These are phyloP conservation scores for Ottelia alismoides DNA, from an alignment of 106 monocot species.

Conservation along the genomic window DNA sequence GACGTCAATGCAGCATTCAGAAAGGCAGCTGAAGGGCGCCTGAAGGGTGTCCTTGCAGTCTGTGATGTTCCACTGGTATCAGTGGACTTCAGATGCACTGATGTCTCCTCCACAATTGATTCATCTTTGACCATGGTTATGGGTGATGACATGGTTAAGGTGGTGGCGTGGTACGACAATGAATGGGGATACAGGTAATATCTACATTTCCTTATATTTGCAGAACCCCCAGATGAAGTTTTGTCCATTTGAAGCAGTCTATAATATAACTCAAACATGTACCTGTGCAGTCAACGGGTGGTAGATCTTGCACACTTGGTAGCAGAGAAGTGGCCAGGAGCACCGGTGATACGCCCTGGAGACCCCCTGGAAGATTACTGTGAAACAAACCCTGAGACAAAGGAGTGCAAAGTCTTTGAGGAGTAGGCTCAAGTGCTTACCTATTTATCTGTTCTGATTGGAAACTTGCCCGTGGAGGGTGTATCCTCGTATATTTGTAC, in stretches of 20 bases:
- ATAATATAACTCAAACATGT: neutral
- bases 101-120: constrained; percentile 90
- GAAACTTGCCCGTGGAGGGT: too few species aligned
- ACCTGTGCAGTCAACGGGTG: constrained; percentile 73
- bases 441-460: too few species aligned
- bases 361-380: too few species aligned
- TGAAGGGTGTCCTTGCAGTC: constrained; percentile 72
- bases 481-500: too few species aligned
- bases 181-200: constrained; percentile 98
- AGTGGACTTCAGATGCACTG: constrained; percentile 87
- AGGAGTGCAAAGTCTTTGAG: too few species aligned
- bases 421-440: too few species aligned
- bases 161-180: constrained; percentile 99
- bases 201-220: neutral
- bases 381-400: too few species aligned
- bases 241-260: neutral
- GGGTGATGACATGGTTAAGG: constrained; percentile 99
- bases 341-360: too few species aligned
- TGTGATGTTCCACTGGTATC: constrained; percentile 87
- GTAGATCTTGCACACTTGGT: too few species aligned
- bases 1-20: constrained; percentile 92
- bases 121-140: constrained; percentile 95
- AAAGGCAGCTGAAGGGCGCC: constrained; percentile 66
- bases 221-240: neutral
- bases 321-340: too few species aligned